These are phyloP conservation scores for Suillus bovinus DNA, from an alignment of 768 basidiomycete species.

Conservation along the genomic window DNA sequence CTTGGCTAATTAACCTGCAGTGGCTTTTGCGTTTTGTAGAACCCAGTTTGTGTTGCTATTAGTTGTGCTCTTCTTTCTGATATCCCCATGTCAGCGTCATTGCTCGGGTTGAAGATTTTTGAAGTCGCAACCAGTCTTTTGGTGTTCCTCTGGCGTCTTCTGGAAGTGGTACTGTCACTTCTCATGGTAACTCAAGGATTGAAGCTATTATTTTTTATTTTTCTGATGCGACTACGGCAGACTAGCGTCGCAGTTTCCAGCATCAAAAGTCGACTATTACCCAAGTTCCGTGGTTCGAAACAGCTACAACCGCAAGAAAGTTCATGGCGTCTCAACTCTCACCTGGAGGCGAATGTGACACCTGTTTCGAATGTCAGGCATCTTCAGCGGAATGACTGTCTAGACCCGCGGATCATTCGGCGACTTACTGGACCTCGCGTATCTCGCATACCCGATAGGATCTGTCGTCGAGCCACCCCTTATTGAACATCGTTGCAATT, in stretches of 20 bases:
- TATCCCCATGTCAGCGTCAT: neutral
- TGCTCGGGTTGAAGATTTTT: conserved; percentile 29
- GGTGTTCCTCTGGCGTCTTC: conserved; percentile 30
- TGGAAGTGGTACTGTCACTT: conserved; percentile 37
- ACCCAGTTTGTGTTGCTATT: conserved; percentile 25
- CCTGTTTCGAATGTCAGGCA: neutral
- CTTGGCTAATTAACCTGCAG: conserved; percentile 8
- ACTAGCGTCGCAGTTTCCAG: conserved; percentile 37
- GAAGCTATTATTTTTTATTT: neutral
- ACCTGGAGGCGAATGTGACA: neutral
- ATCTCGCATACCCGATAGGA: conserved; percentile 51
- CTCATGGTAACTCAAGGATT: conserved; percentile 39
- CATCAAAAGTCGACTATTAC: conserved; percentile 25
- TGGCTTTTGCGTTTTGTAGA: conserved; percentile 22
- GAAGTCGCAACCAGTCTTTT: conserved; percentile 26
- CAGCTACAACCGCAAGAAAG: neutral
- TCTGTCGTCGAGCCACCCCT: conserved; percentile 31
- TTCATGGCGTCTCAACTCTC: neutral
- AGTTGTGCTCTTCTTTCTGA: neutral
- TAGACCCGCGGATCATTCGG: conserved; percentile 12
- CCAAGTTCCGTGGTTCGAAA: conserved; percentile 6
- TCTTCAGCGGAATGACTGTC: neutral
- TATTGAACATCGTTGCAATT: neutral
- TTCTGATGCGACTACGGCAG: conserved; percentile 23
- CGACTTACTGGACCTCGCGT: conserved; percentile 27